Evolutionary conservation across 2,329 filamentous ascomycete genomes (phyloP), one percentile per base, ranked within the genome.

Genomic region (Colletotrichum sp.): DNA sequence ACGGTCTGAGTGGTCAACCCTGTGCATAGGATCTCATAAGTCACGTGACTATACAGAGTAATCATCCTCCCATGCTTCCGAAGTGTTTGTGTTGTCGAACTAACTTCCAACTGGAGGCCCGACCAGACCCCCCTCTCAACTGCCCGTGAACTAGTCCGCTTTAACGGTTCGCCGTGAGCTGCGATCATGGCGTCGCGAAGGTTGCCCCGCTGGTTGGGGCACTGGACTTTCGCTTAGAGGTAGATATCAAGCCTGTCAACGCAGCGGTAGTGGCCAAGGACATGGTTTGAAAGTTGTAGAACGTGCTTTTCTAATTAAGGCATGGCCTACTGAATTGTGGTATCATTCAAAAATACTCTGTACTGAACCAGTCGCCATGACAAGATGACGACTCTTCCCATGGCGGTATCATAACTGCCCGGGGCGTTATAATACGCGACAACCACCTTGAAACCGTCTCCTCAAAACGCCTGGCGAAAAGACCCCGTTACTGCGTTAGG

Each of bases 301-400:
- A 62, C 30, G 68, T 71, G 71, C 62, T 66, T 62, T 71, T 43
- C 68, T 43, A 28, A 36, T 75, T 39, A 72, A 67, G 39, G 55
- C 73, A 75, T 67, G 58, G 52, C 56, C 58, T 58, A 27, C 62
- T 61, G 36, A 55, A 36, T 18, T 73, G 69, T 75, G 73, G 69
- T 73, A 75, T 75, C 70, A 75, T 73, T 73, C 43, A 56, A 64
- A 43, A 43, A 68, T 73, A 73, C 34, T 72, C 69, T 73, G 73
- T 67, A 75, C 73, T 68, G 56, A 73, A 75, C 48, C 56, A 73
- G 70, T 70, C 73, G 64, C 66, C 70, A 73, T 65, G 70, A 28
- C 36, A 56, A 61, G 39, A 73, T 73, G 69, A 62, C 56, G 73
- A 70, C 73, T 75, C 62, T 68, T 73, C 64, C 70, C 56, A 48